Conservation (phyloP, 768 basidiomycete species). For the Mycena albidolilacea region DNA sequence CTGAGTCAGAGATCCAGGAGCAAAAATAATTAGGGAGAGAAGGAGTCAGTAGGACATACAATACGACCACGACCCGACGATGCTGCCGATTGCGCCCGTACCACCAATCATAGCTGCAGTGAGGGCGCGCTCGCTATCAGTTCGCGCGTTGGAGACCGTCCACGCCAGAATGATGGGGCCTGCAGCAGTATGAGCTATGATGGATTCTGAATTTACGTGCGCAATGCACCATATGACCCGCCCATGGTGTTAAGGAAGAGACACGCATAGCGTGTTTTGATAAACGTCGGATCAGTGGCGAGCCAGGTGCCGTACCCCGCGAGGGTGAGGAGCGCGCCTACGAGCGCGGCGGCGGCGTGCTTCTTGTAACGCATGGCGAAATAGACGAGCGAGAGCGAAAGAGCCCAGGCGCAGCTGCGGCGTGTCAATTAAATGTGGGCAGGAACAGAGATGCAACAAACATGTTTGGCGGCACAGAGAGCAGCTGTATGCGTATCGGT, state of each 20-base stretch:
- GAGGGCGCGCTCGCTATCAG: constrained; percentile 10
- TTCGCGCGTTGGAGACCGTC: constrained; percentile 19
- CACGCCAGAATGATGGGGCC: constrained; percentile 25
- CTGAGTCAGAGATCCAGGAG: too few relatives aligned
- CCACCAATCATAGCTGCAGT: constrained; percentile 4
- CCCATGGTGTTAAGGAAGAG: constrained; percentile 28
- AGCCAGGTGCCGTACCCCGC: constrained; percentile 25
- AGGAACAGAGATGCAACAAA: neutral
- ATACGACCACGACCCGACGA: constrained; percentile 25
- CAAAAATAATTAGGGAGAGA: neutral
- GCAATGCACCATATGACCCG: constrained; percentile 8
- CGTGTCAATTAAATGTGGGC: too few relatives aligned
- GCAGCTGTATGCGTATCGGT: constrained; percentile 12
- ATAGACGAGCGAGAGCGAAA: constrained; percentile 15
- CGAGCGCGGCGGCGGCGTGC: constrained; percentile 9
- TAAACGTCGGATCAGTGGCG: constrained; percentile 10
- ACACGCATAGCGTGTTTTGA: constrained; percentile 23
- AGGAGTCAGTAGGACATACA: neutral
- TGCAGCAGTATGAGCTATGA: neutral
- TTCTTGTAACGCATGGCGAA: constrained; percentile 9
- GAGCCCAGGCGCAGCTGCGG: constrained; percentile 15
- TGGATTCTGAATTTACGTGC: too few relatives aligned
- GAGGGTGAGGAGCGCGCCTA: constrained; percentile 13
- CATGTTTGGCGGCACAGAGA: constrained; percentile 11
- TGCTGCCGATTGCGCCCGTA: constrained; percentile 8